Conservation (phyloP, 176 grass and related monocot species). For the Oryza longistaminata region DNA sequence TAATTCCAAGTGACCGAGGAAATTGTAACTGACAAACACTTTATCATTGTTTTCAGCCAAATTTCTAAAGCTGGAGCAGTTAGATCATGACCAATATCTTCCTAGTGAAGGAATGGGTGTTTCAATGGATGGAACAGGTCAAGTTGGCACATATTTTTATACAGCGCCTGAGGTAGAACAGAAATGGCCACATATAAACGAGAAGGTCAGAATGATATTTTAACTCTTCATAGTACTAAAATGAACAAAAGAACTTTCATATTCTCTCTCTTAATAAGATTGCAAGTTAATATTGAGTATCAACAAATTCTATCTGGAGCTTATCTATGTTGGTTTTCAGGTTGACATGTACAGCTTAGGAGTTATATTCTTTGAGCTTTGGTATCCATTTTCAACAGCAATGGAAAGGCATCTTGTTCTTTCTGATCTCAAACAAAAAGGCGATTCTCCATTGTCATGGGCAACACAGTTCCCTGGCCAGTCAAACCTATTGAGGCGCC, state of each 20-base stretch:
- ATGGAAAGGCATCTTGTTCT: constrained; percentile 96
- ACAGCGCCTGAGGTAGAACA: constrained; percentile 93
- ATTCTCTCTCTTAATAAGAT: constrained; percentile 1
- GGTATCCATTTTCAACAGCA: constrained; percentile 91
- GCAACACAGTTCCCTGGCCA: constrained; percentile 62
- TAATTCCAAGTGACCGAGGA: constrained; percentile 19
- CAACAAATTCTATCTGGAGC: not conserved
- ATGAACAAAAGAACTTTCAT: not conserved
- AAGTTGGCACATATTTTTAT: constrained; percentile 98
- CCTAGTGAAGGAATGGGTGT: constrained; percentile 72
- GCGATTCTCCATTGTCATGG: constrained; percentile 65
- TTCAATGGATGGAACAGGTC: constrained; percentile 90
- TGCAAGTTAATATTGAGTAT: not conserved
- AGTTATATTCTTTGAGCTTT: constrained; percentile 98
- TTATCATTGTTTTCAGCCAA: constrained; percentile 68
- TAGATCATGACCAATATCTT: constrained; percentile 89
- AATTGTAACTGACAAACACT: constrained; percentile 23
- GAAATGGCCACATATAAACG: constrained; percentile 96
- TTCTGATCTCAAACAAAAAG: constrained; percentile 93
- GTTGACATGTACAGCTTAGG: constrained; percentile 98
- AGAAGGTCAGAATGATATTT: constrained; percentile 65
- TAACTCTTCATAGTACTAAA: not conserved
- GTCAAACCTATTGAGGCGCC: constrained; percentile 56
- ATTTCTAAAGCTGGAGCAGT: constrained; percentile 87
- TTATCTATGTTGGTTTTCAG: constrained; percentile 45